Base-by-base conservation (phyloP, 148 eudicot species). In the Arbutus unedo region DNA sequence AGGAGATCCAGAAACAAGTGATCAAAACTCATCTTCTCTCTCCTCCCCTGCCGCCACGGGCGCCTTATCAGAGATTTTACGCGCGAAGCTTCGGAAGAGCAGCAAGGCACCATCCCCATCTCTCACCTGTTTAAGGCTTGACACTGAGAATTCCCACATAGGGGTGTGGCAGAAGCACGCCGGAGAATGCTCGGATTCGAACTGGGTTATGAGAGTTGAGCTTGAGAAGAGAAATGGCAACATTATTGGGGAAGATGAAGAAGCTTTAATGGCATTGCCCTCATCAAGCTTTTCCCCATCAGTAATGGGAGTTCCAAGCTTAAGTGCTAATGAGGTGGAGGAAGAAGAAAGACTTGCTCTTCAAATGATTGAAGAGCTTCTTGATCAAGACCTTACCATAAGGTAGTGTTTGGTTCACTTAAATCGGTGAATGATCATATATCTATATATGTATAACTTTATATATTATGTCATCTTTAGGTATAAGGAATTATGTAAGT, bases 81-180 rank as follows among this genome's bases (percentile, higher is more conserved):
- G 86, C 19, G 88, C 89, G 14, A 91, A 91, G 88, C 88, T 91
- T 6, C 84, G 77, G 55, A 89, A 83, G 74, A 56, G 88, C 31
- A 86, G 80, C 67, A 85, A 84, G 66, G 60, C 85, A 15, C 85
- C 89, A 9, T 90, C 89, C 38, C 86, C 91, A 4, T 89, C 93
- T 8, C 88, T 91, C 48, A 91, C 91, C 0, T 91, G 93, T 31
- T 76, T 91, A 54, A 89, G 91, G 90, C 91, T 91, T 10, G 91
- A 91, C 83, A 85, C 73, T 31, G 93, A 91, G 81, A 91, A 84
- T 62, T 84, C 91, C 45, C 89, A 86, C 78, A 89, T 91, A 7
- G 93, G 93, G 45, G 89, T 89, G 15, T 91, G 93, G 93, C 91
- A 91, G 49, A 91, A 86, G 79, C 81, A 86, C 11, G 88, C 91